These are phyloP conservation scores for Platanthera guangdongensis DNA, from an alignment of 106 monocot genomes.

Conservation along the genomic window DNA sequence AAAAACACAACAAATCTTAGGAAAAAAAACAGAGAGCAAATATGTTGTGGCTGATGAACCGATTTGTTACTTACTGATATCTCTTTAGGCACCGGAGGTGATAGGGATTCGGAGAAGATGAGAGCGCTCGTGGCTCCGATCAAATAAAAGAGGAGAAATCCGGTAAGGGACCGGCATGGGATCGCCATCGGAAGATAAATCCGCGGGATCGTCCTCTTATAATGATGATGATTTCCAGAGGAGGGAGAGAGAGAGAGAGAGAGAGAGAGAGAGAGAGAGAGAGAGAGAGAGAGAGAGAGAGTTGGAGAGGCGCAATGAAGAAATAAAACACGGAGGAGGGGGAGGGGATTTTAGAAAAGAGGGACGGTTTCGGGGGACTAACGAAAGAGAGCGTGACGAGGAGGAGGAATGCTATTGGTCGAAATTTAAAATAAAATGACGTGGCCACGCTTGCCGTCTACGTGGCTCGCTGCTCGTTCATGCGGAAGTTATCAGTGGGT, in stretches of 20 bases:
- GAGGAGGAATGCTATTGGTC: not conserved
- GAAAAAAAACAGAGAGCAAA: not conserved
- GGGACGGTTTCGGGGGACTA: not conserved
- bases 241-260: not conserved
- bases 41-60: not conserved
- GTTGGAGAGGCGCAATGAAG: too few species aligned
- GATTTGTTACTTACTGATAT: conserved; percentile 41
- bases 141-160: conserved; percentile 18
- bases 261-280: not conserved
- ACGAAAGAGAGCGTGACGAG: not conserved
- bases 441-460: not conserved
- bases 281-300: not conserved
- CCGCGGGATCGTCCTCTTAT: not conserved
- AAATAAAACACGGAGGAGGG: too few species aligned
- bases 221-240: not conserved
- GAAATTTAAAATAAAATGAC: not conserved
- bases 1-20: too few species aligned
- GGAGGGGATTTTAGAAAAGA: not conserved
- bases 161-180: conserved; percentile 7
- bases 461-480: too few species aligned
- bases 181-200: conserved; percentile 25
- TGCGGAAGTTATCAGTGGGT: too few species aligned
- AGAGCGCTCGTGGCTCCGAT: conserved; percentile 20
- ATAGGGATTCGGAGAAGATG: conserved; percentile 26
- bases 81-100: conserved; percentile 43